Conservation (phyloP, 257 asterid species). For the Hygrophila difformis region DNA sequence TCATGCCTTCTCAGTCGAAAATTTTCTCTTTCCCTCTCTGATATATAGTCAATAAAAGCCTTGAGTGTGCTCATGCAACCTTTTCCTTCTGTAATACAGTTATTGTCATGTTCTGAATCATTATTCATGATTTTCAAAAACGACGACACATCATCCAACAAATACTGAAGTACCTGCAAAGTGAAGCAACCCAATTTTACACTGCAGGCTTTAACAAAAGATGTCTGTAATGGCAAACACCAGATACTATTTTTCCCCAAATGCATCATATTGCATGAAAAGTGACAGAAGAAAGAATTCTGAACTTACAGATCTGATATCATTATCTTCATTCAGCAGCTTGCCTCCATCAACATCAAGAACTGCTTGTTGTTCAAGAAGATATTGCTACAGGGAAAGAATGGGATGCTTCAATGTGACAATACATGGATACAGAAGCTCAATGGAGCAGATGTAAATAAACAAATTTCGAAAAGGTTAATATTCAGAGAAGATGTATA, state of each 20-base stretch:
- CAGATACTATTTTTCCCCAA: not conserved
- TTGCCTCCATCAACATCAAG: conserved; percentile 82
- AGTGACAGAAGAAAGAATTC: conserved; percentile 16
- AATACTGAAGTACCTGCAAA: conserved; percentile 82
- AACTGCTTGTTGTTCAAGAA: conserved; percentile 92
- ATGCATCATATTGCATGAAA: conserved; percentile 6
- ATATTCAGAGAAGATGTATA: too few relatives aligned
- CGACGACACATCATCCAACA: conserved; percentile 81
- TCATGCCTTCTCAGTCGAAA: conserved; percentile 74
- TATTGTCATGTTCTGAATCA: conserved; percentile 28
- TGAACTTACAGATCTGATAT: conserved; percentile 76
- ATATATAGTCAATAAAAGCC: conserved; percentile 70
- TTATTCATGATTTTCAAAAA: conserved; percentile 49
- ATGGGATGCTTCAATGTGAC: conserved; percentile 6
- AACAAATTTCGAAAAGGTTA: too few relatives aligned
- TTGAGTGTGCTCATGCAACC: conserved; percentile 55
- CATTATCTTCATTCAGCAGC: conserved; percentile 90
- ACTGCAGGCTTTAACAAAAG: conserved; percentile 1
- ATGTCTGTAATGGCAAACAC: not conserved
- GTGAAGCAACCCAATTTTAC: conserved; percentile 12
- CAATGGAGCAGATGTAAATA: not conserved
- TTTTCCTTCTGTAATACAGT: conserved; percentile 29
- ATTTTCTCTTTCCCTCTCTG: conserved; percentile 78
- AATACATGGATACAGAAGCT: conserved; percentile 10
- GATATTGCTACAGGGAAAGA: conserved; percentile 58